Evolutionary conservation across 2,329 filamentous ascomycete genomes (phyloP), one percentile per base, ranked within the genome.

Genomic region (Exophiala aquamarina): DNA sequence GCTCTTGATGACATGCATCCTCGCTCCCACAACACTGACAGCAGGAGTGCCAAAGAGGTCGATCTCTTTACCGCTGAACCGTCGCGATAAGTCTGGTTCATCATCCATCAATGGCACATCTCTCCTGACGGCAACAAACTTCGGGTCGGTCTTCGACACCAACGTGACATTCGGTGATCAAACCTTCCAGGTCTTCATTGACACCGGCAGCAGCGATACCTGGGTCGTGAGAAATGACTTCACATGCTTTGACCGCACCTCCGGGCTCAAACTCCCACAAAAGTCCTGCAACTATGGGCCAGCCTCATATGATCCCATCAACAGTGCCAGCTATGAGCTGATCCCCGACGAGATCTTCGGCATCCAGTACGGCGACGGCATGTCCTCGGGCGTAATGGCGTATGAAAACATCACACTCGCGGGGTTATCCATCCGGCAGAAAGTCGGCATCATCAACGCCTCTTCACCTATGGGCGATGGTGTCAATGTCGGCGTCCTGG

Each of bases 131-230:
- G 23, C 39, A 6, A 48, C 45, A 6, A 10, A 19, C 3, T 43
- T 52, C 17, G 46, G 46, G 11, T 43, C 41, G 15, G 31, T 41
- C 21, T 52, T 52, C 36, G 40, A 49, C 18, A 39, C 46, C 26
- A 39, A 47, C 19, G 41, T 56, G 18, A 47, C 46, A 10, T 41
- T 71, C 29, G 66, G 65, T 7, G 57, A 54, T 9, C 55, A 69
- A 38, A 62, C 56, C 2, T 64, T 74, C 45, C 46, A 65, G 1
- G 56, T 68, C 2, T 63, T 72, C 9, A 60, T 76, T 39, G 74
- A 77, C 47, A 76, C 72, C 2, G 74, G 73, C 9, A 73, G 70
- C 44, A 70, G 67, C 41, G 74, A 77, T 45, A 74, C 71, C 1
- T 77, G 73, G 69, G 57, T 75, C 1, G 62, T 67, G 3, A 49